Evolutionary conservation across 371 early-diverging fungal species (phyloP), one percentile per base, ranked within the genome.

Genomic region (Mycotypha africana): DNA sequence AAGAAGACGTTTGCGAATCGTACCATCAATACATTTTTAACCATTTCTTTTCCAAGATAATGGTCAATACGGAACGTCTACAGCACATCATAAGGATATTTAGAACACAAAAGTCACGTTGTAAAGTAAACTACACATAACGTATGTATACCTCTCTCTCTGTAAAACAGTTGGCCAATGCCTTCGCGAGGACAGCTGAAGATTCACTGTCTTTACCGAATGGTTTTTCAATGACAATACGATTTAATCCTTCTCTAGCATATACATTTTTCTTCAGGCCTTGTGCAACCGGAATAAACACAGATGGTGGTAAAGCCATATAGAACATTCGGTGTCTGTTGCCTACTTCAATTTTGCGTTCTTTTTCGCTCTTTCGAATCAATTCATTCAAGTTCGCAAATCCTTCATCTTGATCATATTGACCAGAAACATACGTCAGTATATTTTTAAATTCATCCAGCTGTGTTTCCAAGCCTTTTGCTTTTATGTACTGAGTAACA

Each of bases 11-110:
- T 98, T 53, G 92, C 92, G 55, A 98, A 98, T 22, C 97, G 82
- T 47, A 98, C 61, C 3, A 88, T 83, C 82, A 97, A 84, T 41
- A 97, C 60, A 65, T 97, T 97, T 70, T 98, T 98, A 50, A 98
- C 97, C 98, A 98, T 98, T 56, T 98, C 98, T 62, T 98, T 98
- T 56, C 98, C 98, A 39, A 98, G 86, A 56, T 97, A 98, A 64
- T 98, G 98, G 64, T 97, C 97, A 53, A 97, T 98, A 56, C 98
- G 91, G 74, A 91, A 97, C 37, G 93, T 88, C 88, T 91, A 60
- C 26, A 17, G 9, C n/a, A n/a, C n/a, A n/a, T n/a, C n/a, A n/a
- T n/a, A n/a, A n/a, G n/a, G n/a, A n/a, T n/a, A n/a, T n/a, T n/a
- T n/a, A n/a, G n/a, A n/a, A n/a, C n/a, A n/a, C n/a, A n/a, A n/a